Evolutionary conservation across 495 filamentous ascomycete genomes (phyloP).

Genomic region (Aspergillus bertholletiae): DNA sequence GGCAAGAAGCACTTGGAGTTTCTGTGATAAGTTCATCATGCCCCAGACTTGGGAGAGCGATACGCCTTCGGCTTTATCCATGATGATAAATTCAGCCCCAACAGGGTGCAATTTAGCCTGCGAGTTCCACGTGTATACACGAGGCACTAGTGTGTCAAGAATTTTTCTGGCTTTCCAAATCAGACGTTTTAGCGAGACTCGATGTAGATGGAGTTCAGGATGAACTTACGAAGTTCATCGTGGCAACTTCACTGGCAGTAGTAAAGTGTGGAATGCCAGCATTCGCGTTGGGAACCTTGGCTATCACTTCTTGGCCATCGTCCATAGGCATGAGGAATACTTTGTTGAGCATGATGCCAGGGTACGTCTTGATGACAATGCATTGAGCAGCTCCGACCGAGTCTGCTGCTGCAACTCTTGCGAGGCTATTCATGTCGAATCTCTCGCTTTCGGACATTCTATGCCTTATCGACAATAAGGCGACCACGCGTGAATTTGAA

Average conservation of each 20-base stretch:
- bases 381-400: slow-evolving; percentile 30
- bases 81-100: slow-evolving; percentile 35
- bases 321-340: slow-evolving; percentile 39
- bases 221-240: slow-evolving; percentile 35
- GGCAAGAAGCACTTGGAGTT: slow-evolving; percentile 28
- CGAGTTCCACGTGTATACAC: slow-evolving; percentile 27
- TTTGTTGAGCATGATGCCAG: slow-evolving; percentile 40
- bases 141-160: slow-evolving; percentile 23
- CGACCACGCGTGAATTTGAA: slow-evolving; percentile 35
- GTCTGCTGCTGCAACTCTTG: slow-evolving; percentile 30
- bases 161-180: slow-evolving; percentile 18
- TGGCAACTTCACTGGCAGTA: slow-evolving; percentile 39
- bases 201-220: slow-evolving; percentile 4
- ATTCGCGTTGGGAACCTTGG: slow-evolving; percentile 36
- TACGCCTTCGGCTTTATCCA: slow-evolving; percentile 27
- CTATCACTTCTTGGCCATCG: slow-evolving; percentile 34
- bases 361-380: slow-evolving; percentile 26
- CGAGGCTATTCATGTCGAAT: slow-evolving; percentile 34
- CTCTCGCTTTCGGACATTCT: slow-evolving; percentile 32
- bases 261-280: slow-evolving; percentile 30
- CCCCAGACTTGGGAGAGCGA: slow-evolving; percentile 27
- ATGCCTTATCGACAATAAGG: slow-evolving; percentile 32
- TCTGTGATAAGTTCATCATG: slow-evolving; percentile 23
- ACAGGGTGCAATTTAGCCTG: slow-evolving; percentile 24
- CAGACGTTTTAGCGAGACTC: slow-evolving; percentile 8